A percentile compares a stretch with the other conserved stretches of the same genome.
Conservation (phyloP, 2,329 filamentous ascomycete species). For the Microdochium trichocladiopsis region DNA sequence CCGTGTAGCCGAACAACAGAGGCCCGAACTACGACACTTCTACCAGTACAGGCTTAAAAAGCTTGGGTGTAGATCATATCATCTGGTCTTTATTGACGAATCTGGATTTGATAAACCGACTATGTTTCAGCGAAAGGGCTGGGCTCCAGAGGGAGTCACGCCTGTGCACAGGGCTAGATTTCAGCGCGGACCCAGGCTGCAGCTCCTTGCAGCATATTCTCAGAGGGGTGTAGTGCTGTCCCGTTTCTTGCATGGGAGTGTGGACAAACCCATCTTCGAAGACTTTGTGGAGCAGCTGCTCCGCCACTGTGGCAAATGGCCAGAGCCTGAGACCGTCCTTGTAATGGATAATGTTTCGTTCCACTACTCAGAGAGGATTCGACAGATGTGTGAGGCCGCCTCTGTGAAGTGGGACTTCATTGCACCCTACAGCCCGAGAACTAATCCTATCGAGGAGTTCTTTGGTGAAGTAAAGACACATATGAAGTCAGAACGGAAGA, state of each 20-base stretch:
- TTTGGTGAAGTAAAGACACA: conserved; percentile 3
- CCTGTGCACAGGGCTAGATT: conserved; percentile 3
- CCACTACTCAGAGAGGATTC: background rate
- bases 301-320: background rate
- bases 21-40: conserved; percentile 3
- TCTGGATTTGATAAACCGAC: conserved; percentile 1
- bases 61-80: conserved; percentile 1
- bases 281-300: background rate
- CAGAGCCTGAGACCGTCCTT: conserved; percentile 1
- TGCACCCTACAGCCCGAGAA: conserved; percentile 1
- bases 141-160: conserved; percentile 1
- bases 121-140: conserved; percentile 3
- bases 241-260: background rate
- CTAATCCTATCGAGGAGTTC: conserved; percentile 4
- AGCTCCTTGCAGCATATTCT: conserved; percentile 2
- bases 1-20: conserved; percentile 3
- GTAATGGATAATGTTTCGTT: background rate
- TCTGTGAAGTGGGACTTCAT: too few species aligned
- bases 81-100: too few species aligned
- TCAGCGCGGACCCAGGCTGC: background rate
- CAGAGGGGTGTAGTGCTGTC: conserved; percentile 2
- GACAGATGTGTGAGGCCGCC: too few species aligned
- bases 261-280: background rate
- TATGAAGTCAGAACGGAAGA: conserved; percentile 4
- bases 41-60: conserved; percentile 4